Percentiles rank a stretch among this genome's conserved stretches.
Conservation (phyloP, 2,329 filamentous ascomycete genomes). For the Microdochium trichocladiopsis region DNA sequence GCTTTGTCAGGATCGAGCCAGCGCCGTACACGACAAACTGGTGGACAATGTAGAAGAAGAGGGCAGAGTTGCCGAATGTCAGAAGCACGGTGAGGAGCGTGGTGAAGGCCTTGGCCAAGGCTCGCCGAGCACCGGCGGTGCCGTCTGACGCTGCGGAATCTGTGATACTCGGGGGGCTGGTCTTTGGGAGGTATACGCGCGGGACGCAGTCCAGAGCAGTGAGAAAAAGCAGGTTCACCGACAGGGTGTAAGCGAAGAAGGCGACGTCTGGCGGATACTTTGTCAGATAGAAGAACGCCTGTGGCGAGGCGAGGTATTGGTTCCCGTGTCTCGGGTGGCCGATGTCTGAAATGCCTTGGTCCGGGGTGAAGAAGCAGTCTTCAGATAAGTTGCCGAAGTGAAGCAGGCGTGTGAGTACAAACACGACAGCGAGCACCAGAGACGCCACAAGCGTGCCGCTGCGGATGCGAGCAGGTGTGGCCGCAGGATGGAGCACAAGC, state of each 20-base stretch:
- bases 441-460: slow-evolving; percentile 20
- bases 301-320: slow-evolving; percentile 30
- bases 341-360: slow-evolving; percentile 20
- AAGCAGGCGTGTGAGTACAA: slow-evolving; percentile 31
- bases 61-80: slow-evolving; percentile 34
- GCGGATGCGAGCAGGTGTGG: slow-evolving; percentile 12
- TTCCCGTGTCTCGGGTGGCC: slow-evolving; percentile 15
- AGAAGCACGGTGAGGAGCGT: slow-evolving; percentile 26
- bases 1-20: slow-evolving; percentile 12
- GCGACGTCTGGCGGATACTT: slow-evolving; percentile 41
- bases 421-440: slow-evolving; percentile 24
- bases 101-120: slow-evolving; percentile 8
- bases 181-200: not conserved
- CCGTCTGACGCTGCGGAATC: not conserved
- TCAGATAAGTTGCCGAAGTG: slow-evolving; percentile 36
- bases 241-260: slow-evolving; percentile 33
- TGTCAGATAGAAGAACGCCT: slow-evolving; percentile 37
- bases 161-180: not conserved
- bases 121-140: not conserved
- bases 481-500: slow-evolving; percentile 16
- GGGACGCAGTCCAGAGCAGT: slow-evolving; percentile 28
- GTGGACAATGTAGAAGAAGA: slow-evolving; percentile 38
- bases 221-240: slow-evolving; percentile 29
- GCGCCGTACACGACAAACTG: slow-evolving; percentile 23
- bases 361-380: slow-evolving; percentile 30